Base-by-base conservation (phyloP, 169 alveolate species). In the Plasmodium vinckei region DNA sequence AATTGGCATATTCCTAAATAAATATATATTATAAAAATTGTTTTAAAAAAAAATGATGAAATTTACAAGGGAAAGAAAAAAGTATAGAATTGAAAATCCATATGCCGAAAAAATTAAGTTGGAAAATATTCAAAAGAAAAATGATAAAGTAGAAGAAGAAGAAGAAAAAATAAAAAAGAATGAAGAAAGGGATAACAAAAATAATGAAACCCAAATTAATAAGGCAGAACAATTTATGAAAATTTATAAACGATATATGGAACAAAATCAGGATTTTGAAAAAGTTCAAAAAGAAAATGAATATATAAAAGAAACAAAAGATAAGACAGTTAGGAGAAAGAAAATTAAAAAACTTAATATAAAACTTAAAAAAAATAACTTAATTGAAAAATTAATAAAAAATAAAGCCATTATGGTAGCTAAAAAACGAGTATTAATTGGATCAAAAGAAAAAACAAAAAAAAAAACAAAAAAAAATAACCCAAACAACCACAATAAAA, bases 331-430 rank as follows among this genome's bases (percentile, higher is more conserved):
- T 1, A 46, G 87, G 9, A 86, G 91, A 67, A 86, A 86, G 9
- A 86, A 68, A 51, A 70, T 53, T 17, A 86, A 86, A 86, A 86
- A 86, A 57, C 49, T 86, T 59, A 86, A 86, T 57, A 59, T 57
- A 27, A 86, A 68, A 64, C 23, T 86, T 12, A 86, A 69, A 33
- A 86, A 86, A 70, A 86, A 86, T 56, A 86, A 70, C 23, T 68
- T 86, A 3, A 57, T 70, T 12, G 87, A 72, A 86, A 86, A 86
- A 72, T 23, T 86, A 64, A 64, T 86, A 47, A 86, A 86, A 59
- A 86, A 86, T 23, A 69, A 67, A 9, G 84, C 84, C 6, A 17
- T 82, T 46, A 42, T 65, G 5, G 44, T 67, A 72, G 70, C 90
- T 27, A 64, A 59, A 17, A 44, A 47, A 17, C 39, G 73, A 6